Percentiles rank a stretch among this genome's conserved stretches.
phyloP scores from a whole-genome alignment of 371 early-diverging fungal species.

The Paraphysoderma sedebokerense region DNA sequence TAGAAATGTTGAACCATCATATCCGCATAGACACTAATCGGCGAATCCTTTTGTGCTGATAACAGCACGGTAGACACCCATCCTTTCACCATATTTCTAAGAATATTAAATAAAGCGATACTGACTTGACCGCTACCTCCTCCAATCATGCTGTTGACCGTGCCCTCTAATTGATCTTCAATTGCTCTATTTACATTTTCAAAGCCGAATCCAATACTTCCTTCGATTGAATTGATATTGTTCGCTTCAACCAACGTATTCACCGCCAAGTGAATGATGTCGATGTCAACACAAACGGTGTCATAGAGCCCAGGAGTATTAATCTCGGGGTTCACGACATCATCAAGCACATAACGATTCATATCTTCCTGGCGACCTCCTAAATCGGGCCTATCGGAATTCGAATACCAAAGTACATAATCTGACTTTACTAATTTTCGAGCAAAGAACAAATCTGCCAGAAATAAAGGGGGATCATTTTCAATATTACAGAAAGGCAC shows the following conservation, averaged over 20 bases:
- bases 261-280: slow-evolving; percentile 59
- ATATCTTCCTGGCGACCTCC: slow-evolving; percentile 80
- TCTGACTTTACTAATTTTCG: slow-evolving; percentile 50
- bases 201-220: neutral
- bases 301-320: slow-evolving; percentile 55
- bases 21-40: no score
- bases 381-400: slow-evolving; percentile 58
- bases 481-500: slow-evolving; percentile 82
- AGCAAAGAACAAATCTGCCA: slow-evolving; percentile 70
- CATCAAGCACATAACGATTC: slow-evolving; percentile 26
- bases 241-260: slow-evolving; percentile 30
- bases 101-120: slow-evolving; percentile 51
- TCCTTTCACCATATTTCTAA: slow-evolving; percentile 55
- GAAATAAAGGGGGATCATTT: slow-evolving; percentile 52
- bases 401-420: slow-evolving; percentile 83
- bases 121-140: no score
- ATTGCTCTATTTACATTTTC: no score
- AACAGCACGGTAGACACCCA: no score
- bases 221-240: neutral
- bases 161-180: no score
- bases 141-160: no score
- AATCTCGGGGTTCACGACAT: slow-evolving; percentile 41
- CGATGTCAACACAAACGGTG: slow-evolving; percentile 66
- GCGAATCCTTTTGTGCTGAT: no score
- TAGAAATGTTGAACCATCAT: slow-evolving; percentile 63